Evolutionary conservation across 225 moss, liverwort and hornwort genomes (phyloP).

Genomic region (Thuidium tamariscinum): DNA sequence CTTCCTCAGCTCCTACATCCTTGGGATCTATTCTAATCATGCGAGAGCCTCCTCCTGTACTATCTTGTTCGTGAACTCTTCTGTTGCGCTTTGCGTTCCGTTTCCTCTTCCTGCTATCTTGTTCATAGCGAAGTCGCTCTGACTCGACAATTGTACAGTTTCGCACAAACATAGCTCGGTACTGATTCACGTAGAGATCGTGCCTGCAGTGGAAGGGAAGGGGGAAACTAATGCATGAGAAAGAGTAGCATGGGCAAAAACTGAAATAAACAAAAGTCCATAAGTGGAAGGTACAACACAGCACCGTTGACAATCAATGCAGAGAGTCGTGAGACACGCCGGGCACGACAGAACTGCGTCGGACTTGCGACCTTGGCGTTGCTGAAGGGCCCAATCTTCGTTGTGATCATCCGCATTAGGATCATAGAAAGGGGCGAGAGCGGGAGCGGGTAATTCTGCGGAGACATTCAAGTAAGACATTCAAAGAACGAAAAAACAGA

Average conservation of each 20-base stretch:
- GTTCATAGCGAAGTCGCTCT: conserved; percentile 38
- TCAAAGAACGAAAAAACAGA: background rate
- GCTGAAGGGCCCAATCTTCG: conserved; percentile 62
- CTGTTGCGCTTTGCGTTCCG: conserved; percentile 18
- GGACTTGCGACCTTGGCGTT: conserved; percentile 80
- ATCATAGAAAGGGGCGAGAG: conserved; percentile 47
- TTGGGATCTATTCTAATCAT: conserved; percentile 21
- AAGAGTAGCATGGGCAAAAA: background rate
- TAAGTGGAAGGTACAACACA: background rate
- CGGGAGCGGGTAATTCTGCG: background rate
- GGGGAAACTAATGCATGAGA: background rate
- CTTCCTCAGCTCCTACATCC: conserved; percentile 33
- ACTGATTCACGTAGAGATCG: conserved; percentile 74
- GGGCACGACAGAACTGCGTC: conserved; percentile 86
- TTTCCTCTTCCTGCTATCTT: conserved; percentile 26
- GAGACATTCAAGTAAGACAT: background rate
- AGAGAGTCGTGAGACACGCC: conserved; percentile 75
- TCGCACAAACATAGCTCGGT: conserved; percentile 82
- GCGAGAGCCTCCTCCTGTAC: conserved; percentile 3
- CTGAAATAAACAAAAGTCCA: background rate
- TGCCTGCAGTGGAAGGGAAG: conserved; percentile 42
- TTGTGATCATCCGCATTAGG: conserved; percentile 53
- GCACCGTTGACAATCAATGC: conserved; percentile 87
- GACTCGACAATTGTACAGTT: conserved; percentile 71
- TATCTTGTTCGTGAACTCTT: background rate